These are phyloP conservation scores for Lepidopterella palustris DNA, from an alignment of 495 filamentous ascomycete species.

Conservation along the genomic window DNA sequence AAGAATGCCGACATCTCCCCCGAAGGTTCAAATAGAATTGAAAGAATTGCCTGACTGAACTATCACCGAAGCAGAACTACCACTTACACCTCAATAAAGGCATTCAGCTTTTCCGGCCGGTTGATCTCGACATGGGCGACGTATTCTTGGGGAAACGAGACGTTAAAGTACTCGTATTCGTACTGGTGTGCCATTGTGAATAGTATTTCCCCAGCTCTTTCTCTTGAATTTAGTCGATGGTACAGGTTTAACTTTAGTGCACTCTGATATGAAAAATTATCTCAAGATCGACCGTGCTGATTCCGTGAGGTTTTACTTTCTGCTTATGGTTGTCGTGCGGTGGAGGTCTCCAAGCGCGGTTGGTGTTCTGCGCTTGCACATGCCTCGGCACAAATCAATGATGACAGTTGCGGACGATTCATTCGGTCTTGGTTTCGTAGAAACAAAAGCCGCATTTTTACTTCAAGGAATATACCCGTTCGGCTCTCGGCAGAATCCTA, in stretches of 20 bases:
- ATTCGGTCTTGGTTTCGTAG: not conserved
- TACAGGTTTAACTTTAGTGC: too few species aligned
- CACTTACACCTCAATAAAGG: slow-evolving; percentile 66
- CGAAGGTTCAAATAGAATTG: not conserved
- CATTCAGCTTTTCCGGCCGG: slow-evolving; percentile 81
- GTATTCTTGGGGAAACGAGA: slow-evolving; percentile 62
- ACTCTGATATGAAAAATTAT: not conserved
- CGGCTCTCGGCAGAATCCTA: too few species aligned
- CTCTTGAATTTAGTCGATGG: too few species aligned
- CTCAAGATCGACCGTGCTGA: not conserved
- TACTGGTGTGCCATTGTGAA: slow-evolving; percentile 17
- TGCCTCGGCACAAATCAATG: slow-evolving; percentile 1
- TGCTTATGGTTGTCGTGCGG: not conserved
- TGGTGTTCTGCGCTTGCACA: not conserved
- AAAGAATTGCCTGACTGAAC: not conserved
- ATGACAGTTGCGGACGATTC: not conserved
- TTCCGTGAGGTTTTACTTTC: too few species aligned
- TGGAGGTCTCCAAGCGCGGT: not conserved
- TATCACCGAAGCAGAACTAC: not conserved
- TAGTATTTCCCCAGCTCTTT: not conserved
- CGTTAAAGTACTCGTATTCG: slow-evolving; percentile 60
- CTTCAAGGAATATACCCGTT: too few species aligned
- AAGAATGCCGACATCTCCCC: not conserved
- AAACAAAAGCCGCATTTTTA: too few species aligned
- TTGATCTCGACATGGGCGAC: slow-evolving; percentile 94